A percentile compares a stretch with the other conserved stretches of the same genome.
Conservation (phyloP, 192 early-diverging fungal species). For the Backusella mclennaniae region DNA sequence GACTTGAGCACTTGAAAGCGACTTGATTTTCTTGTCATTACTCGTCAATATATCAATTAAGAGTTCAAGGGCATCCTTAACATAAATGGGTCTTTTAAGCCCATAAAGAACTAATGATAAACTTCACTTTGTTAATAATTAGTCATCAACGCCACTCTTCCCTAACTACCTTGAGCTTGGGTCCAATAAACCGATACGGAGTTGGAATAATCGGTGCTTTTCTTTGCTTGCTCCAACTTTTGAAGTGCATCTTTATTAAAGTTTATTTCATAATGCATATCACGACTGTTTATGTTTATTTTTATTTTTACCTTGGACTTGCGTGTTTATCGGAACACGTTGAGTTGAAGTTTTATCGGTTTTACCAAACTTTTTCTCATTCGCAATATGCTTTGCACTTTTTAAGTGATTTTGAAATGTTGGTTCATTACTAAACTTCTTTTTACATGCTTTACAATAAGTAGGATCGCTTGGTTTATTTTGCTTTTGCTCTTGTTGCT, state of each 20-base stretch:
- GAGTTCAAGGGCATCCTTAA: conserved; percentile 28
- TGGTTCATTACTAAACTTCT: conserved; percentile 47
- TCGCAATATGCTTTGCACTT: conserved; percentile 49
- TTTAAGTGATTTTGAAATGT: conserved; percentile 47
- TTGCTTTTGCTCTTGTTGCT: conserved; percentile 1
- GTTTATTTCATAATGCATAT: not conserved
- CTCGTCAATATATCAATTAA: conserved; percentile 27
- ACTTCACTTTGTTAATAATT: not conserved
- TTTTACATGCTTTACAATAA: conserved; percentile 48
- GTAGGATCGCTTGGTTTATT: conserved; percentile 16
- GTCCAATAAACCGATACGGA: not conserved
- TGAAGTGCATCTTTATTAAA: conserved; percentile 5
- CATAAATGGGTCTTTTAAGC: conserved; percentile 28
- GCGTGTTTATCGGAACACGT: not conserved
- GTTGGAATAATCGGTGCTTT: not conserved
- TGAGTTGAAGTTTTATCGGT: not conserved
- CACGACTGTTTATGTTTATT: not conserved
- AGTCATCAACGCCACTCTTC: conserved; percentile 1
- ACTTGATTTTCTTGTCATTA: not conserved
- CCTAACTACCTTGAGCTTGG: not conserved
- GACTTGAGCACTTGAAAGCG: conserved; percentile 35
- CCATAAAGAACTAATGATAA: conserved; percentile 36
- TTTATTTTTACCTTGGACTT: conserved; percentile 9
- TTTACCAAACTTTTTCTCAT: conserved; percentile 34
- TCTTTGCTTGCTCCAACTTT: conserved; percentile 8